Conservation (phyloP, 1,139 yeast genomes). For the Blastobotrys serpentis region DNA sequence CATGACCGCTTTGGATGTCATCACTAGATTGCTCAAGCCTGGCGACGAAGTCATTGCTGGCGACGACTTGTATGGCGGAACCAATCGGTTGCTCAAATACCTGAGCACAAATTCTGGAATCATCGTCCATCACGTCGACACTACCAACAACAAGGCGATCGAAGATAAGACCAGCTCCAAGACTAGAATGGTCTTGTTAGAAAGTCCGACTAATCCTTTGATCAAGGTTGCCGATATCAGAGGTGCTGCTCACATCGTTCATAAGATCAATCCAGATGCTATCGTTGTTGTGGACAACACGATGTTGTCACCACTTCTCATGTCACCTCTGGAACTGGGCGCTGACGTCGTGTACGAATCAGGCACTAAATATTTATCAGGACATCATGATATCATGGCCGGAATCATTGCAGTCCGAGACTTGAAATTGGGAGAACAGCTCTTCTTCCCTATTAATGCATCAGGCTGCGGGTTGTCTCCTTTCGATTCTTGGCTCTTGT, state of each 20-base stretch:
- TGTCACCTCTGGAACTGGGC: conserved; percentile 81
- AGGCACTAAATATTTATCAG: conserved; percentile 87
- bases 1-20: conserved; percentile 89
- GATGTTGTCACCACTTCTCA: conserved; percentile 88
- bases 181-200: conserved; percentile 76
- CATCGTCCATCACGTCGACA: conserved; percentile 74
- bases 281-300: conserved; percentile 89
- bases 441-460: conserved; percentile 79
- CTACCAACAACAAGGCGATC: conserved; percentile 66
- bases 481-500: conserved; percentile 83
- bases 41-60: conserved; percentile 91
- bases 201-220: conserved; percentile 89
- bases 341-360: conserved; percentile 91
- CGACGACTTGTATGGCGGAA: conserved; percentile 90
- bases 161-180: conserved; percentile 42
- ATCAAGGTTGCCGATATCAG: conserved; percentile 82
- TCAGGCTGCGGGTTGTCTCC: conserved; percentile 91
- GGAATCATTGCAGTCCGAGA: conserved; percentile 78
- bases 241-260: conserved; percentile 63
- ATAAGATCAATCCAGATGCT: conserved; percentile 62
- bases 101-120: conserved; percentile 66
- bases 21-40: conserved; percentile 66
- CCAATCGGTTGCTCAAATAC: conserved; percentile 79
- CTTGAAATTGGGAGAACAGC: conserved; percentile 59
- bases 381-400: conserved; percentile 96